These are phyloP conservation scores for Hypsizygus ulmarius DNA, from an alignment of 1,284 basidiomycete genomes.

Conservation along the genomic window DNA sequence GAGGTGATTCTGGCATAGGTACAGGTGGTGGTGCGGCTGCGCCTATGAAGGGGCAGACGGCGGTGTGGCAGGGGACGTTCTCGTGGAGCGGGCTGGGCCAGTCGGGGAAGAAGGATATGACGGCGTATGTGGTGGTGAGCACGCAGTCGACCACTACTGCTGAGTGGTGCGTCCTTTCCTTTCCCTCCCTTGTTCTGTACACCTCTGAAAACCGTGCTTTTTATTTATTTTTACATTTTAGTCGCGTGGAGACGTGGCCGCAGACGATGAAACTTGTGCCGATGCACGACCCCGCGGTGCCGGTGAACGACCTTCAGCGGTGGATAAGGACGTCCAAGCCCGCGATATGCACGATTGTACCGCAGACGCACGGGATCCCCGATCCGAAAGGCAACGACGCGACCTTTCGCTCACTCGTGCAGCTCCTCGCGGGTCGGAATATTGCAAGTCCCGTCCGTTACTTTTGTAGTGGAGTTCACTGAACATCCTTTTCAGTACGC, in stretches of 20 bases:
- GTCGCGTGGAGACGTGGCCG: constrained; percentile 57
- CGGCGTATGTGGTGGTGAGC: constrained; percentile 39
- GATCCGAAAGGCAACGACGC: constrained; percentile 38
- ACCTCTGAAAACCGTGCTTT: no score
- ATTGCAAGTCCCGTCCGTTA: constrained; percentile 36
- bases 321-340: constrained; percentile 48
- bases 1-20: no score
- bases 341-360: constrained; percentile 36
- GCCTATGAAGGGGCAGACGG: neutral
- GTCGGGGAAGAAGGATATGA: constrained; percentile 43
- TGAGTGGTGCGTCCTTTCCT: constrained; percentile 28
- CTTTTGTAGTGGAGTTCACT: neutral
- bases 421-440: constrained; percentile 40
- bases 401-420: constrained; percentile 37
- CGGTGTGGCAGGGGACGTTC: constrained; percentile 51
- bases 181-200: neutral
- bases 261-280: constrained; percentile 40
- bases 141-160: constrained; percentile 23
- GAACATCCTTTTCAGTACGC: constrained; percentile 44
- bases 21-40: neutral
- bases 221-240: constrained; percentile 24
- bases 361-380: constrained; percentile 21
- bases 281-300: constrained; percentile 41
- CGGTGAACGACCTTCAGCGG: constrained; percentile 37
- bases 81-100: constrained; percentile 45